Evolutionary conservation across 352 stramenopile genomes (phyloP).

Genomic region (Nothophytophthora sp.): DNA sequence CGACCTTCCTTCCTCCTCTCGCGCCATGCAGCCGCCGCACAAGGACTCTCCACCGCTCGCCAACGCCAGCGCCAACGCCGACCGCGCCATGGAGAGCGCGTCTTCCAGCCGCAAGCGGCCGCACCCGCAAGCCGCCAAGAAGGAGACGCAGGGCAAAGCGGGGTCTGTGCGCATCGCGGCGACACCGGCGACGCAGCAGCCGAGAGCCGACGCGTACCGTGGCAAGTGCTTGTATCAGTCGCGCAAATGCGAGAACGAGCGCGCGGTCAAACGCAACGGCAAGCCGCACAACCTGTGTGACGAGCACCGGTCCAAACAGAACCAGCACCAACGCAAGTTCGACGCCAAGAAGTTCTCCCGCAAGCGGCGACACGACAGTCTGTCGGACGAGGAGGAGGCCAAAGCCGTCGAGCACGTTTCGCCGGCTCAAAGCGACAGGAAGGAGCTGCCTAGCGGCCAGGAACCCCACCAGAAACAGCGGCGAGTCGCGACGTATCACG

Average conservation of each 20-base stretch:
- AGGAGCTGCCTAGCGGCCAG: background rate
- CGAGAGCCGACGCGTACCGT: slow-evolving; percentile 29
- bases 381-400: slow-evolving; percentile 21
- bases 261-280: slow-evolving; percentile 77
- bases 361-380: slow-evolving; percentile 31
- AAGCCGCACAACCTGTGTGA: slow-evolving; percentile 81
- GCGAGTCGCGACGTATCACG: slow-evolving; percentile 1
- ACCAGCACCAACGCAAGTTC: slow-evolving; percentile 84
- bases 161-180: slow-evolving; percentile 3
- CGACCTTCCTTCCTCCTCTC: too few relatives aligned
- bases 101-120: background rate
- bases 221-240: slow-evolving; percentile 80
- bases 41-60: slow-evolving; percentile 1
- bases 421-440: background rate
- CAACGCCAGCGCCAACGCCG: slow-evolving; percentile 10
- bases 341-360: slow-evolving; percentile 80
- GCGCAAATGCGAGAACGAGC: slow-evolving; percentile 82
- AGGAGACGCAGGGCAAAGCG: background rate
- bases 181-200: background rate
- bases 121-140: background rate
- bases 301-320: slow-evolving; percentile 76
- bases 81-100: too few relatives aligned
- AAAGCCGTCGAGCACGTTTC: too few relatives aligned
- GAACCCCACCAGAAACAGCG: slow-evolving; percentile 6
- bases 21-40: slow-evolving; percentile 10